These are phyloP conservation scores for Backusella psychrophila DNA, from an alignment of 192 early-diverging fungal species.

Conservation along the genomic window DNA sequence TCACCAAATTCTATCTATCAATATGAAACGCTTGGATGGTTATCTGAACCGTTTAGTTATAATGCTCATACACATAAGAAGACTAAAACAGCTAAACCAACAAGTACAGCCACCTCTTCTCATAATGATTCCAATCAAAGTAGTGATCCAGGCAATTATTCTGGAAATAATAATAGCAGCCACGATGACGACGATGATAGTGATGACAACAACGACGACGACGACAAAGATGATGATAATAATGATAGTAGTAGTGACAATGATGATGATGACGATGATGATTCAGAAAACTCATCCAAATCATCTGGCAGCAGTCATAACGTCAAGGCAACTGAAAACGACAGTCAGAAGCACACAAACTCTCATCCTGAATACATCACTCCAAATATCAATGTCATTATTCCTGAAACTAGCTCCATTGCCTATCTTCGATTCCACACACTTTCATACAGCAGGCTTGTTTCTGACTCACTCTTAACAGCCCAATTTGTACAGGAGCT, in stretches of 20 bases:
- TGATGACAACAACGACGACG: not conserved
- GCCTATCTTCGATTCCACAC: constrained; percentile 24
- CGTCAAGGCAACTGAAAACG: not conserved
- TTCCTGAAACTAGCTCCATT: constrained; percentile 10
- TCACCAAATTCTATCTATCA: constrained; percentile 14
- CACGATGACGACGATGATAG: not conserved
- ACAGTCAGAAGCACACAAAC: not conserved
- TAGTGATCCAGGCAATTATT: not conserved
- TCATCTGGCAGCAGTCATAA: not conserved
- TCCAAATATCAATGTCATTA: constrained; percentile 19
- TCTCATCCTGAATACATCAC: constrained; percentile 17
- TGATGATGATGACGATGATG: not conserved
- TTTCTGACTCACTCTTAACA: constrained; percentile 21
- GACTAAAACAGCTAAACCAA: not conserved
- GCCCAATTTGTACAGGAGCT: constrained; percentile 28
- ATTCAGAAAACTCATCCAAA: not conserved
- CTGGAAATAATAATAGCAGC: not conserved
- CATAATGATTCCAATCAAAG: not conserved
- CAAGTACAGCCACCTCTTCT: not conserved
- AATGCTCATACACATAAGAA: not conserved
- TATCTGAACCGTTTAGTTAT: constrained; percentile 19
- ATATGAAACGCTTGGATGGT: constrained; percentile 26
- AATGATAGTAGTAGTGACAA: not conserved
- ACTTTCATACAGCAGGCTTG: constrained; percentile 26
- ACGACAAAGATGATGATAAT: not conserved